Evolutionary conservation across 192 early-diverging fungal species (phyloP).

Genomic region (Ambispora gerdemannii): DNA sequence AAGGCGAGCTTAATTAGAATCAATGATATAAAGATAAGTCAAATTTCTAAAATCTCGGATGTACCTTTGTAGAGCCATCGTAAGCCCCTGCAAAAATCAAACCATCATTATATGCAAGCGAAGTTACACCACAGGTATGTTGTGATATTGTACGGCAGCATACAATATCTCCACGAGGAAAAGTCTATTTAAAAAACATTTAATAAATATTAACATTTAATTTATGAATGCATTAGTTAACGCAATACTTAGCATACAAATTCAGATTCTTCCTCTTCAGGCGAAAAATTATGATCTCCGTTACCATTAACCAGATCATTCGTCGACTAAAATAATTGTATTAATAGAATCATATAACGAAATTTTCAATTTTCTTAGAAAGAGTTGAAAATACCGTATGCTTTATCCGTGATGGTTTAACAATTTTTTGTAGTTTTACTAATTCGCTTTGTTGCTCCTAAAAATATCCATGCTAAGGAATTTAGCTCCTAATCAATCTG

Average conservation of each 20-base stretch:
- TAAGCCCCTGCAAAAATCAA: constrained; percentile 56
- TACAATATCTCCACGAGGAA: constrained; percentile 51
- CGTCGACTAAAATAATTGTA: too few species aligned
- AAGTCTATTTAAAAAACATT: constrained; percentile 25
- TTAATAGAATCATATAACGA: background rate
- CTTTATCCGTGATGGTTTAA: background rate
- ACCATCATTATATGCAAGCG: constrained; percentile 46
- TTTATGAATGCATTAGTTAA: background rate
- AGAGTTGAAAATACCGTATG: background rate
- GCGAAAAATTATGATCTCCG: background rate
- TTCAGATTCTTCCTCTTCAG: background rate
- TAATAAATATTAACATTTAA: background rate
- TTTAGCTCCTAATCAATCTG: too few species aligned
- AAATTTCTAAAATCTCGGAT: background rate
- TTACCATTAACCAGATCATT: background rate
- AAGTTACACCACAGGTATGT: constrained; percentile 54
- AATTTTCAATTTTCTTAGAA: background rate
- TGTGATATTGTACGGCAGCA: constrained; percentile 53
- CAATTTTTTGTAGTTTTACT: background rate
- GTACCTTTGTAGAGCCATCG: constrained; percentile 53
- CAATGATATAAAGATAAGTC: background rate
- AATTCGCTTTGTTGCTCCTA: constrained; percentile 17
- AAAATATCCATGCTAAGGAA: too few species aligned
- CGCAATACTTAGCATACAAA: background rate
- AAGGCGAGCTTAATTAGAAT: too few species aligned